Evolutionary conservation across 306 rosid genomes (phyloP), one percentile per base, ranked within the genome.

Genomic region (Vigna reflexopilosa): DNA sequence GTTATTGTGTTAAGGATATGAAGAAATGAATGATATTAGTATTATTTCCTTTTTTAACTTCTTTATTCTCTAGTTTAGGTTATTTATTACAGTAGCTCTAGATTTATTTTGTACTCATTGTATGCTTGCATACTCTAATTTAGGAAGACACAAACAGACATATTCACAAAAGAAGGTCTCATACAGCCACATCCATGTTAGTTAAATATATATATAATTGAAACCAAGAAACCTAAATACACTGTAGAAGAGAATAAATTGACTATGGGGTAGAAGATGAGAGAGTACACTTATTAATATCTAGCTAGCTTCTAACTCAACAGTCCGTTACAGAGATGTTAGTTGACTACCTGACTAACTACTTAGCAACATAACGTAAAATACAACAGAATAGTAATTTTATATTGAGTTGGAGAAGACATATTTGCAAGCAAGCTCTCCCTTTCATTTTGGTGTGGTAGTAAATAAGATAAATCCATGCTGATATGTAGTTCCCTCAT

Each of bases 401-500:
- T 44, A 44, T 44, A 57, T 63, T 58, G 61, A 59, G 70, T 72
- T 66, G 42, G 45, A 67, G 69, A 61, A 40, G 40, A 19, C 19
- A 50, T 59, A 63, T 70, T 61, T 51, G 50, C 24, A 7, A 22
- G 34, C 58, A 73, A 40, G 36, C 63, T 72, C 34, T 72, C 34
- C 56, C 67, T 70, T 52, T 45, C 65, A 28, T 63, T 56, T 73
- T 48, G 24, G 34, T 54, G 52, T 64, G 72, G 56, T 71, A 20
- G 56, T 50, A 64, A 72, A 61, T 32, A 66, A 73, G 76, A 72
- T 73, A 38, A 56, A 80, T 13, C 55, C 47, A 12, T 16, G 81
- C 79, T 86, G 71, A 83, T 83, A 49, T 63, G 49, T 38, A 68
- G 48, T 86, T 72, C 70, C 54, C 65, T 80, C 14, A 68, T 36